A percentile compares a stretch with the other conserved stretches of the same genome.
Evolutionary conservation across 352 stramenopile species (phyloP).

Genomic region (Hyaloperonospora brassicae): DNA sequence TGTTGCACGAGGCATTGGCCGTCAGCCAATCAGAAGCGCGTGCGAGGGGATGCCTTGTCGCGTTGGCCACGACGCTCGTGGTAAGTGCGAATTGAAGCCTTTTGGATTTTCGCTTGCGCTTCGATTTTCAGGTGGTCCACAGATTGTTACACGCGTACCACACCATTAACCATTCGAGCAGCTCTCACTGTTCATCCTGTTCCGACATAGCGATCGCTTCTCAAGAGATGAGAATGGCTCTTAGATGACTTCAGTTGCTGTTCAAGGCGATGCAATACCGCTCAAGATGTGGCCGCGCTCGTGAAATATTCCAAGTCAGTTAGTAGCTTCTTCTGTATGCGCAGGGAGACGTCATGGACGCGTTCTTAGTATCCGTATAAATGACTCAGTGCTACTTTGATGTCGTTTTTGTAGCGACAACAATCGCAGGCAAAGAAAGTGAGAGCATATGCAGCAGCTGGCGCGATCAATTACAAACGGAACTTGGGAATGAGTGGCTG

Average conservation of each 20-base stretch:
- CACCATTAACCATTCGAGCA: too few relatives aligned
- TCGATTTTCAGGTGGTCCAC: too few relatives aligned
- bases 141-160: too few relatives aligned
- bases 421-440: slow-evolving; percentile 86
- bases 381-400: slow-evolving; percentile 51
- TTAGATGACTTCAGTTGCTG: slow-evolving; percentile 70
- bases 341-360: slow-evolving; percentile 57
- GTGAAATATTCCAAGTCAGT: too few relatives aligned
- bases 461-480: slow-evolving; percentile 81
- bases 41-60: slow-evolving; percentile 19
- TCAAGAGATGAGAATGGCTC: not conserved
- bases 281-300: slow-evolving; percentile 80
- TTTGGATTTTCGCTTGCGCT: slow-evolving; percentile 1
- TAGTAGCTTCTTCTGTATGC: too few relatives aligned
- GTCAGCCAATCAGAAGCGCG: slow-evolving; percentile 1
- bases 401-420: slow-evolving; percentile 88
- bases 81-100: not conserved
- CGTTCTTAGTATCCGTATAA: slow-evolving; percentile 44
- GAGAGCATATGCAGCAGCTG: slow-evolving; percentile 90
- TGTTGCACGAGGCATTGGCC: not conserved
- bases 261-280: slow-evolving; percentile 88
- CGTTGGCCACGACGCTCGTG: too few relatives aligned
- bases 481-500: slow-evolving; percentile 61
- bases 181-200: too few relatives aligned
- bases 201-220: too few relatives aligned